Evolutionary conservation across 179 eudicot species (phyloP).

Genomic region (Gypsophila paniculata): DNA sequence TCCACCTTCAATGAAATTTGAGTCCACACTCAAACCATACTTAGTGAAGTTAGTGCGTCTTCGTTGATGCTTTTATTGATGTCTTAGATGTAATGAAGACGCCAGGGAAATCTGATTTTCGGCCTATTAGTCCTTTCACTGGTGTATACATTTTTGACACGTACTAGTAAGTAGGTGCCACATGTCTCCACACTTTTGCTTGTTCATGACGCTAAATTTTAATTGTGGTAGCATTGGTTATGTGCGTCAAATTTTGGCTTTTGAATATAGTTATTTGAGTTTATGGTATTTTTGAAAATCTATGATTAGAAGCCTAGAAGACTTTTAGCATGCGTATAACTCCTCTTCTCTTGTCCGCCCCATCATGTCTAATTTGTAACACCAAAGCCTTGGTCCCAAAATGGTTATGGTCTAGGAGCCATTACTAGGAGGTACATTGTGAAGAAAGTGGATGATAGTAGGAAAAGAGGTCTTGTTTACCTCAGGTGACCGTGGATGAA

Average conservation of each 20-base stretch:
- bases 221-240: background rate
- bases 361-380: background rate
- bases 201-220: background rate
- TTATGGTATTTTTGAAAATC: background rate
- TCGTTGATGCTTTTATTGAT: background rate
- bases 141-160: background rate
- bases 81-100: background rate
- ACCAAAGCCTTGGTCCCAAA: background rate
- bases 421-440: conserved; percentile 3
- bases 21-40: background rate
- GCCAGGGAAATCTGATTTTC: background rate
- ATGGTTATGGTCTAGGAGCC: background rate
- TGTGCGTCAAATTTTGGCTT: background rate
- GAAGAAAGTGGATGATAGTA: background rate
- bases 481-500: background rate
- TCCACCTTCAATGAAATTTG: background rate
- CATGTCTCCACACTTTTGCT: background rate
- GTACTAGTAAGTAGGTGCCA: background rate
- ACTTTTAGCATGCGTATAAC: background rate
- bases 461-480: background rate
- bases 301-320: background rate
- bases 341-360: background rate
- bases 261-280: background rate
- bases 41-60: background rate
- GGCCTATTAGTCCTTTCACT: background rate